Base-by-base conservation (phyloP, 352 stramenopile species). In the Pythium folliculosum region DNA sequence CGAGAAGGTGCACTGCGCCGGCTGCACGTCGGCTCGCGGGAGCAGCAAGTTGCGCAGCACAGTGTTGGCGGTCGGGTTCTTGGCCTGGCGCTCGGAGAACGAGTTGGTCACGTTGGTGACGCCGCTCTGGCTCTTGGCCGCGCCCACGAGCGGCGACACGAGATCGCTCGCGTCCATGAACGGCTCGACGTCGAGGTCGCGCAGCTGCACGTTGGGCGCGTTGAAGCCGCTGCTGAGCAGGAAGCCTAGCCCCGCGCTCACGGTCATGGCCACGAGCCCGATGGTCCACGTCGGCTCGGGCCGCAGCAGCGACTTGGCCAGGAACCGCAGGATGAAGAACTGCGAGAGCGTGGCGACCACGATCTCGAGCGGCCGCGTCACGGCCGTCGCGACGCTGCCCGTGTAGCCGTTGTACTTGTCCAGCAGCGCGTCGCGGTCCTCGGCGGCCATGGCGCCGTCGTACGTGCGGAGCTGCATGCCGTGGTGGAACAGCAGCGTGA, bases 331-430 rank as follows among this genome's bases (percentile, higher is more conserved):
- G 21, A 61, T 43, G 23, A 61, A 43, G 10, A 51, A 17, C 40
- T 61, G 54, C 17, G 54, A 27, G 16, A 61, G 48, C 37, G 48
- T 22, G 0, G 3, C 22, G 54, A 61, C 23, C 21, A 61, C 21
- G 14, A 35, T 51, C 23, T 61, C 54, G 22, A 61, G 54, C 16
- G 54, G 30, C 2, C 54, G 54, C 8, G 16, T 25, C 8, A 61
- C 16, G 7, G 40, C 37, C 21, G 54, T 51, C 14, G 54, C 54
- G 38, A 61, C 54, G 25, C 51, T 61, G 16, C 54, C 54, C 23
- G 54, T 51, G 40, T 61, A 61, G n/a, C 30, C 40, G 40, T 61
- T 61, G 54, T 61, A 61, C 21, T 38, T 44, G 35, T 61, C 54
- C 5, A 60, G 35, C 9, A 60, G 22, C 49, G 2, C 27, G 25